Conservation (phyloP, 75 land plant species). For the Cryptomeria japonica region DNA sequence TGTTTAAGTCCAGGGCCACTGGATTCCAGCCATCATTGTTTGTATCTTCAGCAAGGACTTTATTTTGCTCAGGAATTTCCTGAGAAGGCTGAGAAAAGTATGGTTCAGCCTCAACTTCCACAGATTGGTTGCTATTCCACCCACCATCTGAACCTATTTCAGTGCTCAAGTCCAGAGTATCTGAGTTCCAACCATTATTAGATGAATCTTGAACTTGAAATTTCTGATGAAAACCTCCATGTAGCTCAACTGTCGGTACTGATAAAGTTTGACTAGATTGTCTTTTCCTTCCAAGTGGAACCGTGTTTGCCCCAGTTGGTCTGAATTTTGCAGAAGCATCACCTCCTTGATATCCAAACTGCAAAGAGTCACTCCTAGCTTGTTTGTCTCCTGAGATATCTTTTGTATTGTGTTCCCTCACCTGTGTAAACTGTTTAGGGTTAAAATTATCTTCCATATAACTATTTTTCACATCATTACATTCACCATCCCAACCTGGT, state of each 20-base stretch:
- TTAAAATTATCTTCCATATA: not conserved
- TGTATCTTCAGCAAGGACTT: not conserved
- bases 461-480: not conserved
- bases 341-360: not conserved
- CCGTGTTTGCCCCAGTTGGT: conserved; percentile 9
- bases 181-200: not conserved
- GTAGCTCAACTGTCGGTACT: not conserved
- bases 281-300: conserved; percentile 3
- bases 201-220: not conserved
- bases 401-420: not conserved
- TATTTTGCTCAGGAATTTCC: not conserved
- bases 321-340: not conserved
- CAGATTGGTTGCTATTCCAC: not conserved
- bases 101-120: not conserved
- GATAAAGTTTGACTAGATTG: not conserved
- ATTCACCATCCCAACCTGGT: not conserved
- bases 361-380: not conserved
- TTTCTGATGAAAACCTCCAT: not conserved
- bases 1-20: not conserved
- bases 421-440: not conserved
- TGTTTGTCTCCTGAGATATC: not conserved
- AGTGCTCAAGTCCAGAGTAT: not conserved
- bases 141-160: not conserved
- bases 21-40: conserved; percentile 8
- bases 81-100: not conserved